phyloP scores from a whole-genome alignment of 345 rosid genomes.

The Eucalyptus sideroxylon region DNA sequence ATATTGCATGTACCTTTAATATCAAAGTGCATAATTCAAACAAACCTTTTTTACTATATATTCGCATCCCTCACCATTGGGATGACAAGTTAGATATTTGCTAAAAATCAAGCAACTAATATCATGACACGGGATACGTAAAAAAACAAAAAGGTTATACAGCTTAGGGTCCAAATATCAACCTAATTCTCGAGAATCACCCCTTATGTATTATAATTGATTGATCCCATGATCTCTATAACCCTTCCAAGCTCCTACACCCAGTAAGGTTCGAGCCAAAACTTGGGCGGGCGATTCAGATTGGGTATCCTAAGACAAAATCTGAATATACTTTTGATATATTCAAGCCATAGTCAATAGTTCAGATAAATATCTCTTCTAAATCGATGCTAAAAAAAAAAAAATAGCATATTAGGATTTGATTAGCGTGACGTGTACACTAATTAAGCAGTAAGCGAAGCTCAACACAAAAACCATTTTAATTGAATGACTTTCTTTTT shows the following conservation, averaged over 20 bases:
- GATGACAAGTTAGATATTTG: not conserved
- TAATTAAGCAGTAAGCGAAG: not conserved
- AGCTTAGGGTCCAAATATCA: not conserved
- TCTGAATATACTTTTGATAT: too few relatives aligned
- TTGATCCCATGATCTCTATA: not conserved
- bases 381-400: not conserved
- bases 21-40: accelerated
- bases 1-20: not conserved
- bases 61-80: not conserved
- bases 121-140: not conserved
- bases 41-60: not conserved
- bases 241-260: not conserved
- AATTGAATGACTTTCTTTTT: too few relatives aligned
- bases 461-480: not conserved
- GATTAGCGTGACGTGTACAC: not conserved
- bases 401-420: too few relatives aligned
- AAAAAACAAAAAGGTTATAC: not conserved
- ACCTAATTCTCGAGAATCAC: not conserved
- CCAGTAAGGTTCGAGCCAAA: not conserved
- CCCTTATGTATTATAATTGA: not conserved
- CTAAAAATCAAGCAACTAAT: not conserved
- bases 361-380: not conserved
- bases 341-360: not conserved
- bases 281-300: not conserved
- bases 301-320: not conserved